These are phyloP conservation scores for Mangifera indica DNA, from an alignment of 345 rosid genomes.

Conservation along the genomic window DNA sequence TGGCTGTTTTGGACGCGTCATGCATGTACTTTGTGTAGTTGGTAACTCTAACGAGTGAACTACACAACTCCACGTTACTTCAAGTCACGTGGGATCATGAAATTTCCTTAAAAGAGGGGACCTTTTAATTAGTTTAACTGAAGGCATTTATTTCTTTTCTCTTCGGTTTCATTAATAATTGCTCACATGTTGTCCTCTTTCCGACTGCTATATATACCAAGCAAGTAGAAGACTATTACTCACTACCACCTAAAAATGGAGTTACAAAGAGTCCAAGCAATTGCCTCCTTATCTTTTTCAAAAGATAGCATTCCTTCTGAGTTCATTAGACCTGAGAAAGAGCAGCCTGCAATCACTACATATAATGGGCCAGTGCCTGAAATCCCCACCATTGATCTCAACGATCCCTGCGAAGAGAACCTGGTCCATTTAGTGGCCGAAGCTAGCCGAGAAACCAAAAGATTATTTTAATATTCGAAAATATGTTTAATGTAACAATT, in stretches of 20 bases:
- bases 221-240: no score
- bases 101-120: no score
- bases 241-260: slow-evolving; percentile 38
- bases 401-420: slow-evolving; percentile 32
- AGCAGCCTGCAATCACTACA: slow-evolving; percentile 71
- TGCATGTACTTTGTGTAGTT: not conserved
- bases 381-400: slow-evolving; percentile 50
- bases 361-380: slow-evolving; percentile 44
- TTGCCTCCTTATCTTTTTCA: slow-evolving; percentile 29
- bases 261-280: slow-evolving; percentile 50
- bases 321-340: slow-evolving; percentile 61
- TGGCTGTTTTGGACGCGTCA: no score
- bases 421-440: slow-evolving; percentile 22
- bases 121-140: no score
- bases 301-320: slow-evolving; percentile 52
- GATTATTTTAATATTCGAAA: no score
- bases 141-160: no score
- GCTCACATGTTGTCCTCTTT: no score
- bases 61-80: not conserved
- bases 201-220: no score
- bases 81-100: no score
- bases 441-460: slow-evolving; percentile 35
- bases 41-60: slow-evolving; percentile 9
- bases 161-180: no score
- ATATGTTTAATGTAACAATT: no score